Evolutionary conservation across 768 basidiomycete genomes (phyloP).

Genomic region (Kwoniella heveanensis): DNA sequence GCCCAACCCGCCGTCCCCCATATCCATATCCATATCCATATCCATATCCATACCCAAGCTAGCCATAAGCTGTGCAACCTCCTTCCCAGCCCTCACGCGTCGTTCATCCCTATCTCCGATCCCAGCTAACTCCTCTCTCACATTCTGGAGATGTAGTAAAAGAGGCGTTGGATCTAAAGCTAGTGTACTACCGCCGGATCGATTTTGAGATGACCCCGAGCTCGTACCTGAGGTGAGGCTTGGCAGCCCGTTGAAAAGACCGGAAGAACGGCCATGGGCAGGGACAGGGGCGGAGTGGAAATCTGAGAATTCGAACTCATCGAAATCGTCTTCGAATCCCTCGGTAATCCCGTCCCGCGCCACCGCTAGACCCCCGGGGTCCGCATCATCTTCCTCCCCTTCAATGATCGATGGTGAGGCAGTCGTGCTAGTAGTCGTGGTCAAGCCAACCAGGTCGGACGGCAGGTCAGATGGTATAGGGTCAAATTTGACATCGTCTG

Average conservation of each 20-base stretch:
- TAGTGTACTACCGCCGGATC: background rate
- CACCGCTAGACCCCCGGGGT: background rate
- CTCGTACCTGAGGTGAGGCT: background rate
- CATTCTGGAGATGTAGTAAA: conserved; percentile 42
- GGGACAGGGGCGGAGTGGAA: conserved; percentile 36
- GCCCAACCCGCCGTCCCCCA: background rate
- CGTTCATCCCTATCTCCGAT: conserved; percentile 42
- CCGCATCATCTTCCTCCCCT: background rate
- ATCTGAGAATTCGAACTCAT: conserved; percentile 35
- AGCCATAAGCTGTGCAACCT: conserved; percentile 40
- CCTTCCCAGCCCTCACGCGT: conserved; percentile 38
- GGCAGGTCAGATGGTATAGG: conserved; percentile 11
- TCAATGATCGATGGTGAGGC: background rate
- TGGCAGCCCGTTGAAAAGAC: background rate
- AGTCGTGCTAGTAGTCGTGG: background rate
- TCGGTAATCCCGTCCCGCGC: background rate
- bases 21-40: conserved; percentile 9
- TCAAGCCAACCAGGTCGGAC: background rate
- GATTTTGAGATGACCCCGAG: background rate
- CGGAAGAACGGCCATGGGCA: too few relatives aligned
- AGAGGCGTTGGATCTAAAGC: conserved; percentile 48
- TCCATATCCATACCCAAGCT: conserved; percentile 30
- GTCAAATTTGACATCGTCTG: conserved; percentile 23
- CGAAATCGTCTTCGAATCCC: conserved; percentile 43
- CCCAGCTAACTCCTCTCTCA: conserved; percentile 39